Base-by-base conservation (phyloP, 208 protist species). In the Trypanosoma rangeli region DNA sequence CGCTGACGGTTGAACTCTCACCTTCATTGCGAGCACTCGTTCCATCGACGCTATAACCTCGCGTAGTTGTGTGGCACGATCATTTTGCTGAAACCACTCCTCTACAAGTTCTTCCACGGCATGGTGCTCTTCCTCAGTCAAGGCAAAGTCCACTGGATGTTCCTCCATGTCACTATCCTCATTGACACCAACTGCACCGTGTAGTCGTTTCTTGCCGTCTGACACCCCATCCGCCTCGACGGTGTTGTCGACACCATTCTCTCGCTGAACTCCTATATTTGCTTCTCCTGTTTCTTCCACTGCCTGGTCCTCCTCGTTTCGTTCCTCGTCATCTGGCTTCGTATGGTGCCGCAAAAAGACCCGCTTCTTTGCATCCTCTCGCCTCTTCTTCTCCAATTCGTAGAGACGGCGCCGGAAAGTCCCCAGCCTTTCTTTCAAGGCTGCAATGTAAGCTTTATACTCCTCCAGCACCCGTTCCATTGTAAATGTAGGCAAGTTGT, bases 31-130 rank as follows among this genome's bases (percentile, higher is more conserved):
- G 71, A 97, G 75, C 55, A 96, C 86, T 0, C 85, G 82, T 70
- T 94, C 86, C 88, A 97, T 93, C 62, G 89, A 74, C 0, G 70
- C 80, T n/a, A 89, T 75, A 44, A 82, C 76, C 13, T 74, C 82
- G 10, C 78, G 77, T 65, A 92, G 78, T 28, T 72, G 61, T 44
- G 72, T 61, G 31, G 81, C 82, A 56, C 76, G 49, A 52, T 73
- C 75, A 72, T 78, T 89, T 50, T 69, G 69, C 71, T 76, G 69
- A 76, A 84, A 86, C 63, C 85, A 84, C 20, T 90, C 83, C 35
- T 84, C 65, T 64, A 90, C 76, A 58, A 90, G 73, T 46, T 80
- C 75, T 28, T 83, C 76, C n/a, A 84, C 73, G 24, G 90, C 85
- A 10, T 73, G 72, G 54, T 83, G 53, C 75, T 96, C 87, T 28